Base-by-base conservation (phyloP, 306 rosid genomes). In the Sesbania bispinosa region DNA sequence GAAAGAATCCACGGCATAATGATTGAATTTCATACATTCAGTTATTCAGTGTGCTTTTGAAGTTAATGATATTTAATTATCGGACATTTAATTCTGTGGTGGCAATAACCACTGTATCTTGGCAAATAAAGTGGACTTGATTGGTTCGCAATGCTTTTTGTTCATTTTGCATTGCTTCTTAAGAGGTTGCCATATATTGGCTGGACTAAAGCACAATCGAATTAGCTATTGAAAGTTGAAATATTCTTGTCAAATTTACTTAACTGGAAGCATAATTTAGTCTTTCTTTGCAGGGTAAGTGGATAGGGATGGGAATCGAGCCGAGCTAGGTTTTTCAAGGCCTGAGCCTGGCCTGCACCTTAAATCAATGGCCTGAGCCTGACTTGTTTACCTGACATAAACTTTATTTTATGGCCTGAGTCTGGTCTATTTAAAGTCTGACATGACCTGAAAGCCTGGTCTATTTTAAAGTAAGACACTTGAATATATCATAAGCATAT, bases 1-100 rank as follows among this genome's bases (percentile, higher is more conserved):
- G 86, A 93, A 93, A 86, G 79, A 84, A 30, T 61, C 98, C 15
- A 90, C 98, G 47, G 76, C 96, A 10, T 39, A 74, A 16, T 77
- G 78, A 83, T 41, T 59, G 18, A 52, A 45, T 26, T 29, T 27
- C 78, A 59, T 26, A 19, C 73, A 10, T 54, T 45, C 42, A 75
- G 55, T 33, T 73, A 18, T 57, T 54, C 50, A 20, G 9, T 65
- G 64, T 58, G 51, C 15, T 60, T 73, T 75, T 71, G 65, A 74
- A 81, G 74, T 65, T 72, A n/a, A 29, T 20, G 79, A 38, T 58
- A 57, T 69, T 75, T 81, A 77, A 62, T 62, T 62, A 67, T 67
- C 77, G 1, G 39, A 62, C 53, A 68, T 45, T 73, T 63, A 32
- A 53, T 73, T 90, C 27, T 39, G 81, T 66, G 57, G 78, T 71